phyloP scores from a whole-genome alignment of 768 basidiomycete species.

The Tulasnella sp. region DNA sequence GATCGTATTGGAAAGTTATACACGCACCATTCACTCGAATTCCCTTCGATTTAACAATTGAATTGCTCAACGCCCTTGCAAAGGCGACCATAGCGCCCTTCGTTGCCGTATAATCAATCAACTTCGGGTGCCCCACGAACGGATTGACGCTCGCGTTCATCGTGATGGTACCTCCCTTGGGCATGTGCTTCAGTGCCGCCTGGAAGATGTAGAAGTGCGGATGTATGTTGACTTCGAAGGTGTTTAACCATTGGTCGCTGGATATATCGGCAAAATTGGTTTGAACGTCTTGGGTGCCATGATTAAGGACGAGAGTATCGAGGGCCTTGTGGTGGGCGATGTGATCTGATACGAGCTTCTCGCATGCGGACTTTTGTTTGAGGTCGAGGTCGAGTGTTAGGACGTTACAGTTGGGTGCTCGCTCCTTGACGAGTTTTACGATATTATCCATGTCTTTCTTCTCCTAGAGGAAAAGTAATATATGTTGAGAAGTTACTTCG shows the following conservation, averaged over 20 bases:
- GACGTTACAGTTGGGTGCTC: slow-evolving; percentile 33
- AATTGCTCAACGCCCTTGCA: slow-evolving; percentile 39
- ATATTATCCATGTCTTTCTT: slow-evolving; percentile 33
- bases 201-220: slow-evolving; percentile 41
- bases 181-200: slow-evolving; percentile 37
- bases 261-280: slow-evolving; percentile 30
- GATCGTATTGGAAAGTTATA: not conserved
- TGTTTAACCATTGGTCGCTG: slow-evolving; percentile 36
- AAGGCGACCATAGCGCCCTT: slow-evolving; percentile 45
- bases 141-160: slow-evolving; percentile 39
- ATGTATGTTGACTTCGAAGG: slow-evolving; percentile 32
- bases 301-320: slow-evolving; percentile 34
- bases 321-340: slow-evolving; percentile 31
- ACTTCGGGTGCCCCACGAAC: slow-evolving; percentile 36
- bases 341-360: slow-evolving; percentile 32
- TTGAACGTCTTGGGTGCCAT: slow-evolving; percentile 36
- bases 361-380: slow-evolving; percentile 31
- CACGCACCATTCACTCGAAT: slow-evolving; percentile 37
- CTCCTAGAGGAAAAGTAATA: slow-evolving; percentile 25
- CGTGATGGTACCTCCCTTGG: slow-evolving; percentile 34
- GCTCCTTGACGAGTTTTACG: slow-evolving; percentile 31
- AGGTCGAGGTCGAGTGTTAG: slow-evolving; percentile 33
- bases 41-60: slow-evolving; percentile 39
- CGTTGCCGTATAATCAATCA: slow-evolving; percentile 46
- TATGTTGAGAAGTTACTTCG: not conserved